phyloP scores from a whole-genome alignment of 306 rosid species.

The Cercis canadensis region DNA sequence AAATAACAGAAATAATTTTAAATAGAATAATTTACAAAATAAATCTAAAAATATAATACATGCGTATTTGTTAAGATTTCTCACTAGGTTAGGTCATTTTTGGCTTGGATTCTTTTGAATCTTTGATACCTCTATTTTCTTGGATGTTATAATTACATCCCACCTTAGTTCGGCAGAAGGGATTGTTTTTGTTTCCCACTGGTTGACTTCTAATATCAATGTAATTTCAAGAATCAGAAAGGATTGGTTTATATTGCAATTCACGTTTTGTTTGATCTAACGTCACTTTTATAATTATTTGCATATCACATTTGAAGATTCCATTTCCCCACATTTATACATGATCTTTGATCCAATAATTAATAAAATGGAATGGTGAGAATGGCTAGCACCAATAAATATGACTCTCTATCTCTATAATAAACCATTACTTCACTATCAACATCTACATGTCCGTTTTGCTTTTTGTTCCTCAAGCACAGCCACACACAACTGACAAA shows the following conservation, averaged over 20 bases:
- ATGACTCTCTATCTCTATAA: too few species aligned
- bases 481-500: too few species aligned
- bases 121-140: background rate
- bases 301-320: too few species aligned
- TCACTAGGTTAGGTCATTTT: background rate
- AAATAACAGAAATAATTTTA: too few species aligned
- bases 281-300: background rate
- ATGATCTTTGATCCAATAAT: background rate
- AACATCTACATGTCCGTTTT: slow-evolving; percentile 1
- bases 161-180: background rate
- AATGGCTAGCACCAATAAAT: too few species aligned
- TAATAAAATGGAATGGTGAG: background rate
- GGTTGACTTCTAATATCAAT: background rate
- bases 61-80: too few species aligned
- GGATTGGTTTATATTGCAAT: background rate
- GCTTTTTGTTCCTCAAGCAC: background rate
- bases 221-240: background rate
- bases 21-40: too few species aligned
- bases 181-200: background rate
- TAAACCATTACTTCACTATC: slow-evolving; percentile 23
- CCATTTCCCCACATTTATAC: too few species aligned
- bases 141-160: background rate
- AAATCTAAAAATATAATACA: too few species aligned
- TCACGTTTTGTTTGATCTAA: background rate
- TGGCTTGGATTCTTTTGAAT: background rate